phyloP scores from a whole-genome alignment of 305 asterid species.

The Solanum hybrid region DNA sequence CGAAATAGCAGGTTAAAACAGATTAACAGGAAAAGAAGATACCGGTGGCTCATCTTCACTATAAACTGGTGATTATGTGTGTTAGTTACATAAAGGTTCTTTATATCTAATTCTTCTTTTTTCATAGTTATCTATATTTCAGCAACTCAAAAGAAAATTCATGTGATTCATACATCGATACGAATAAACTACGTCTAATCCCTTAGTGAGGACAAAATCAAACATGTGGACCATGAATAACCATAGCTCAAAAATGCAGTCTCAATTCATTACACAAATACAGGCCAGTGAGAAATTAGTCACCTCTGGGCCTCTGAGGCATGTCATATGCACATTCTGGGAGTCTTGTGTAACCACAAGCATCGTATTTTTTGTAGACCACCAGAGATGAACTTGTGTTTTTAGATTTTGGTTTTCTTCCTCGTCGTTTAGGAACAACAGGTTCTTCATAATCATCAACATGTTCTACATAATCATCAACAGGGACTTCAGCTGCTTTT shows the following conservation, averaged over 20 bases:
- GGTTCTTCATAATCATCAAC: background rate
- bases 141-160: background rate
- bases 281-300: background rate
- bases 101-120: background rate
- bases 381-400: slow-evolving; percentile 1
- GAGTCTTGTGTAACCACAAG: background rate
- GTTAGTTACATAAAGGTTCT: background rate
- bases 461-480: background rate
- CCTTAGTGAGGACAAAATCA: background rate
- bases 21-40: background rate
- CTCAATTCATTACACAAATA: background rate
- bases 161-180: background rate
- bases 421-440: slow-evolving; percentile 1
- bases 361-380: background rate
- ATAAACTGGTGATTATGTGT: background rate
- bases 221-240: background rate
- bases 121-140: background rate
- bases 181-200: background rate
- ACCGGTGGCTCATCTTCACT: background rate
- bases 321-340: slow-evolving; percentile 7
- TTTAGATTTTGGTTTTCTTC: slow-evolving; percentile 25
- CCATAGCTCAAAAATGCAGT: background rate
- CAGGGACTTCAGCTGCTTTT: slow-evolving; percentile 17
- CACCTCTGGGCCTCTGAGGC: slow-evolving; percentile 14
- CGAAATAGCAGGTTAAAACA: background rate